Conservation (phyloP, 106 monocot genomes). For the Phalaenopsis equestris region DNA sequence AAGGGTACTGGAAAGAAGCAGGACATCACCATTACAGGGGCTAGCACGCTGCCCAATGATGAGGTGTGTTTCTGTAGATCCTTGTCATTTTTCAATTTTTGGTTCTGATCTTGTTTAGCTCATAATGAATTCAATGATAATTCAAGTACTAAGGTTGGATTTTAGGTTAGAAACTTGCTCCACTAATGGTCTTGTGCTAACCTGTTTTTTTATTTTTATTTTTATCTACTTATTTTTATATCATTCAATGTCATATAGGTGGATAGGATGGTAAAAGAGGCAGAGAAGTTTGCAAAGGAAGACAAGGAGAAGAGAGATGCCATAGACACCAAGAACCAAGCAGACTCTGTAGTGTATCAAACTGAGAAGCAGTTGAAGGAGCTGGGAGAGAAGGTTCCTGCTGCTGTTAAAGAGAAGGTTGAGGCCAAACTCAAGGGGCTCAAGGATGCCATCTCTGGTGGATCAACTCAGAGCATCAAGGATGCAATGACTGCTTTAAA, state of each 20-base stretch:
- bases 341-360: conserved; percentile 73
- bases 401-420: conserved; percentile 64
- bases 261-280: conserved; percentile 80
- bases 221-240: not conserved
- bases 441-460: conserved; percentile 60
- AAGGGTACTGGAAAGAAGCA: conserved; percentile 78
- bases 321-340: conserved; percentile 87
- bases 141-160: not conserved
- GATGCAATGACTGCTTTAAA: conserved; percentile 67
- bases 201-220: too few species aligned
- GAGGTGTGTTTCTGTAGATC: conserved; percentile 31
- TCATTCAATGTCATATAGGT: conserved; percentile 31
- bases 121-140: not conserved
- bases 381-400: conserved; percentile 73
- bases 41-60: conserved; percentile 54
- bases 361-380: conserved; percentile 91
- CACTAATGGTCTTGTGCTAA: too few species aligned
- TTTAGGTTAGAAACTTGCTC: too few species aligned
- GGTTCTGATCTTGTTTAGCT: not conserved
- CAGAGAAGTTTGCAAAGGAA: conserved; percentile 80
- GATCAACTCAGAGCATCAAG: conserved; percentile 58
- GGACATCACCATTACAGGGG: conserved; percentile 69
- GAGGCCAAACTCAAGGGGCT: conserved; percentile 67
- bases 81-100: too few species aligned
- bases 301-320: conserved; percentile 90